phyloP scores from a whole-genome alignment of 352 stramenopile genomes.

The Pythium biforme region DNA sequence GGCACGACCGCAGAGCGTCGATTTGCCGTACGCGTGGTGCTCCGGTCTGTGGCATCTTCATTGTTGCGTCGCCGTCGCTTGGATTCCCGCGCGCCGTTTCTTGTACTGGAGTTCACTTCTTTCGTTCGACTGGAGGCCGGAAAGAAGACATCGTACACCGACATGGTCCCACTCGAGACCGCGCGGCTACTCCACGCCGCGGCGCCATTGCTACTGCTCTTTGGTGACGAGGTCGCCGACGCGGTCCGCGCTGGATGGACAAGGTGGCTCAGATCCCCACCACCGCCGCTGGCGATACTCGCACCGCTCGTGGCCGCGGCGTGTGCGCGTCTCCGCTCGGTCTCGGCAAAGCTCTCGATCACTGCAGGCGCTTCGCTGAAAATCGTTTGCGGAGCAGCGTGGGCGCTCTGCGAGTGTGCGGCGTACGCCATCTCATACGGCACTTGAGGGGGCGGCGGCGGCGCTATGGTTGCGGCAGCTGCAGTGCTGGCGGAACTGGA shows the following conservation, averaged over 20 bases:
- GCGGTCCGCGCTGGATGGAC: constrained; percentile 9
- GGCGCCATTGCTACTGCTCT: constrained; percentile 10
- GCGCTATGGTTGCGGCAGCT: background rate
- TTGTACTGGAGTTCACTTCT: background rate
- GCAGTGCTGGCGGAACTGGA: background rate
- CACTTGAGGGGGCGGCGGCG: too few relatives aligned
- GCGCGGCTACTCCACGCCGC: constrained; percentile 20
- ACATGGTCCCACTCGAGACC: constrained; percentile 27
- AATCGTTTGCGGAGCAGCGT: constrained; percentile 29
- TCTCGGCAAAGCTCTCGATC: constrained; percentile 67
- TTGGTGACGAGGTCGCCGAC: constrained; percentile 5
- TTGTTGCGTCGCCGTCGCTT: constrained; percentile 26
- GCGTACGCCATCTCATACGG: constrained; percentile 16
- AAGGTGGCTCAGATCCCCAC: constrained; percentile 8
- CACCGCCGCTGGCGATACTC: background rate
- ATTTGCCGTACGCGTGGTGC: constrained; percentile 6
- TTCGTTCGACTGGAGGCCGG: constrained; percentile 21
- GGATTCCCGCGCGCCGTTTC: constrained; percentile 11
- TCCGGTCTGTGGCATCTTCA: constrained; percentile 7
- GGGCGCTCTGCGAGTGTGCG: background rate
- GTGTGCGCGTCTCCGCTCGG: constrained; percentile 29
- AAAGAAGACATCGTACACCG: constrained; percentile 68
- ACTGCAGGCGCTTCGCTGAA: constrained; percentile 53
- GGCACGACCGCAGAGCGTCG: constrained; percentile 4
- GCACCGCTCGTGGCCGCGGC: background rate